Conservation (phyloP, 345 rosid species). For the Boechera divaricarpa region DNA sequence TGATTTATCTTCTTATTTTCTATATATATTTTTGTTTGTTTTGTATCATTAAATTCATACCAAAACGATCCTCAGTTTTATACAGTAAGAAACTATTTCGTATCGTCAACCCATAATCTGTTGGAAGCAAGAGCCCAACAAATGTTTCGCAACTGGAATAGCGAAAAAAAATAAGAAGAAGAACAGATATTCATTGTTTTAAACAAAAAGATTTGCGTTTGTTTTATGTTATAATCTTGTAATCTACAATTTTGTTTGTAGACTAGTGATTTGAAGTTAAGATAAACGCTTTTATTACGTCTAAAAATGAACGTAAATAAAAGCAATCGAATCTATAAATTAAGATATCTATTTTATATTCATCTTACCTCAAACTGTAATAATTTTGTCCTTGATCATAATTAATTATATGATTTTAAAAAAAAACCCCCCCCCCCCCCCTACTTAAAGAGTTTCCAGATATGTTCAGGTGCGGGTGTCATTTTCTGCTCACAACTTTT, state of each 20-base stretch:
- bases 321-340: not conserved
- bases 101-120: not conserved
- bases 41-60: constrained; percentile 15
- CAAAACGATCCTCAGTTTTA: constrained; percentile 1
- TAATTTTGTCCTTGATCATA: constrained; percentile 1
- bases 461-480: constrained; percentile 36
- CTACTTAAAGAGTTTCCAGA: constrained; percentile 31
- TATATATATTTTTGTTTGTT: not conserved
- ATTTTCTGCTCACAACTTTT: constrained; percentile 25
- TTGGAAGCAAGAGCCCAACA: not conserved
- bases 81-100: not conserved
- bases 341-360: not conserved
- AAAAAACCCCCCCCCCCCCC: too few species aligned
- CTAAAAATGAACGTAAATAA: not conserved
- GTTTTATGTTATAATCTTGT: not conserved
- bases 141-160: not conserved
- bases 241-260: not conserved
- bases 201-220: not conserved
- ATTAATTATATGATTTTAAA: constrained; percentile 38
- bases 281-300: not conserved
- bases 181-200: not conserved
- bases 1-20: constrained; percentile 38
- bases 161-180: not conserved
- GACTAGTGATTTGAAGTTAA: not conserved
- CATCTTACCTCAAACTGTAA: not conserved